Conservation (phyloP, 768 basidiomycete species). For the Psilocybe sp. region DNA sequence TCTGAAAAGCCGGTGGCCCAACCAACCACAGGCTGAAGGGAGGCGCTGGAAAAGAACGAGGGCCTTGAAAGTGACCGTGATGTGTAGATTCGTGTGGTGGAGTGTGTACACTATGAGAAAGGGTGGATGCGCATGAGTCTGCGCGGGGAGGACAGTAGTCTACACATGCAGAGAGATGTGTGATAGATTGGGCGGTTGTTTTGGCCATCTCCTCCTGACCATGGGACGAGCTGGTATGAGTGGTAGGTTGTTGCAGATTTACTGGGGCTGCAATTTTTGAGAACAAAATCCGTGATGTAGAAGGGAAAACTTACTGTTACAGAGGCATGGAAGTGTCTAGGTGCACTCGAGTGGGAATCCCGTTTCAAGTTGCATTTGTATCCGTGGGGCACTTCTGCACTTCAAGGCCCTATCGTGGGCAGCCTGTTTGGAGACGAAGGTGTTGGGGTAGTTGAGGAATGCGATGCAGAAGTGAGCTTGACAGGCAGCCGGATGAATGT, state of each 20-base stretch:
- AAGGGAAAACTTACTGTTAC: constrained; percentile 15
- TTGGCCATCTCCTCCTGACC: constrained; percentile 75
- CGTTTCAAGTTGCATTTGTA: no score
- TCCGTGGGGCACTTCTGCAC: no score
- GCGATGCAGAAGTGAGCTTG: no score
- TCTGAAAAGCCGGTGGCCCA: constrained; percentile 86
- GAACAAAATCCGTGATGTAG: neutral
- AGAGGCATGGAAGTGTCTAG: constrained; percentile 18
- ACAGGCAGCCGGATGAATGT: no score
- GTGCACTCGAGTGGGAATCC: constrained; percentile 20
- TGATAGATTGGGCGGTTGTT: constrained; percentile 76
- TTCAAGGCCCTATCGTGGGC: no score
- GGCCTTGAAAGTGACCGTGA: constrained; percentile 67
- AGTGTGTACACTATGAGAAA: constrained; percentile 86
- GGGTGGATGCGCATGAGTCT: constrained; percentile 61
- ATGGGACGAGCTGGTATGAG: constrained; percentile 53
- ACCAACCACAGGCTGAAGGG: constrained; percentile 86
- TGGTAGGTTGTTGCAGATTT: constrained; percentile 24
- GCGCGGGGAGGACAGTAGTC: constrained; percentile 66
- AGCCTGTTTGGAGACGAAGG: no score
- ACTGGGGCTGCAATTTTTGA: constrained; percentile 16
- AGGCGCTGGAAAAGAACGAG: constrained; percentile 74
- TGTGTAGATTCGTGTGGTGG: constrained; percentile 75
- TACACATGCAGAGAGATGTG: constrained; percentile 83
- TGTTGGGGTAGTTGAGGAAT: no score